Percentiles rank a stretch among this genome's conserved stretches.
Evolutionary conservation across 2,329 filamentous ascomycete genomes (phyloP).

Genomic region (Aspergillus nomiae): DNA sequence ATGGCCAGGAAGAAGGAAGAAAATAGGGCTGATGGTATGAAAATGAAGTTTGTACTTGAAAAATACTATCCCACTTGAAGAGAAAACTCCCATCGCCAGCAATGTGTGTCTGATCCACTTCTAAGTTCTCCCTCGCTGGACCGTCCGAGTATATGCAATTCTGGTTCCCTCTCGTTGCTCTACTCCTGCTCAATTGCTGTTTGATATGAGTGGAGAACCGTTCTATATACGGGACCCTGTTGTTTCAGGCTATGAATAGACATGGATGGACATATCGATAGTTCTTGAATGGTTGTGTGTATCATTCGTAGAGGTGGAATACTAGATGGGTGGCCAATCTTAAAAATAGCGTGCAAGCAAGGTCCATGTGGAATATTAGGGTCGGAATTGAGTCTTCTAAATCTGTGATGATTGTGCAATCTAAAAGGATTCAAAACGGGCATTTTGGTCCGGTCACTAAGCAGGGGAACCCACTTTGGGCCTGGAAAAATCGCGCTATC

Average conservation of each 20-base stretch:
- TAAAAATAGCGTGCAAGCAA: not conserved
- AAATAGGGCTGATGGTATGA: not conserved
- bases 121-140: not conserved
- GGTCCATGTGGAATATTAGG: not conserved
- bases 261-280: not conserved
- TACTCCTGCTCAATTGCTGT: not conserved
- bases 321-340: not conserved
- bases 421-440: not conserved
- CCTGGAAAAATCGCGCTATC: not conserved
- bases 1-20: not conserved
- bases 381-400: not conserved
- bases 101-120: not conserved
- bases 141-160: not conserved
- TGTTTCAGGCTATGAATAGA: conserved; percentile 1
- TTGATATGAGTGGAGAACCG: not conserved
- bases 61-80: not conserved
- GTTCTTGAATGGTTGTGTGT: not conserved
- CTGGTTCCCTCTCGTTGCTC: not conserved
- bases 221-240: not conserved
- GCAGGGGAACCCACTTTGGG: not conserved
- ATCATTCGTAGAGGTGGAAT: not conserved
- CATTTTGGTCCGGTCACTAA: not conserved
- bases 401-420: not conserved
- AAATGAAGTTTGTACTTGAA: not conserved
- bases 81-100: conserved; percentile 2